Base-by-base conservation (phyloP, 108 stramenopile genomes). In the Nitzschia sp. region DNA sequence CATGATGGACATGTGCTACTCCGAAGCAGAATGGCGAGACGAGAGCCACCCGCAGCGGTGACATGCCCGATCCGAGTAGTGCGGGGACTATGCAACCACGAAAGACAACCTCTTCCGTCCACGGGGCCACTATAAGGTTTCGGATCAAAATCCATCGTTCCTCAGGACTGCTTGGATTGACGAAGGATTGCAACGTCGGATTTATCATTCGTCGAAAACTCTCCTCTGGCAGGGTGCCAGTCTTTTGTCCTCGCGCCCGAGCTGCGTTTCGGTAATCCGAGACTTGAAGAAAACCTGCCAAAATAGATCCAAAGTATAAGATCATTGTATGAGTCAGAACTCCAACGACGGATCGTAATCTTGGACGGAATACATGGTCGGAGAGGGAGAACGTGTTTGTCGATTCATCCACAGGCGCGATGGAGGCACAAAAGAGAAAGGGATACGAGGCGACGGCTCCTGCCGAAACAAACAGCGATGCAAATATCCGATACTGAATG, bases 1-100 rank as follows among this genome's bases (percentile, higher is more conserved):
- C 85, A 71, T 92, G 94, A 55, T 95, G 94, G 6, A 86, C 34
- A 75, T 95, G 94, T 1, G 94, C 94, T 8, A 83, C 48, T 9
- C 94, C 94, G 74, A 95, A 95, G 64, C 91, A 95, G 26, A 90
- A 55, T 35, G 94, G 94, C 24, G 86, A 83, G 6, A 86, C 74
- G 68, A 78, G 76, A 1, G 65, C 8, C 25, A 70, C 71, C 21
- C 11, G 30, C 17, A 32, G 13, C 19, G 54, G 3, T 8, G 64
- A 62, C 60, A 79, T 58, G 54, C 47, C 74, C 45, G 63, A 56
- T 19, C 27, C 66, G 38, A 91, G 45, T 15, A 95, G 51, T 24
- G 78, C 75, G 2, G 84, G 82, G 3, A 92, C 66, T 47, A 92
- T 67, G 47, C 85, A 92, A 35, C 82, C 85, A 17, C 94, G 89